Percentiles rank a stretch among this genome's conserved stretches.
Evolutionary conservation across 345 rosid species (phyloP).

Genomic region (Dipteronia dyeriana): DNA sequence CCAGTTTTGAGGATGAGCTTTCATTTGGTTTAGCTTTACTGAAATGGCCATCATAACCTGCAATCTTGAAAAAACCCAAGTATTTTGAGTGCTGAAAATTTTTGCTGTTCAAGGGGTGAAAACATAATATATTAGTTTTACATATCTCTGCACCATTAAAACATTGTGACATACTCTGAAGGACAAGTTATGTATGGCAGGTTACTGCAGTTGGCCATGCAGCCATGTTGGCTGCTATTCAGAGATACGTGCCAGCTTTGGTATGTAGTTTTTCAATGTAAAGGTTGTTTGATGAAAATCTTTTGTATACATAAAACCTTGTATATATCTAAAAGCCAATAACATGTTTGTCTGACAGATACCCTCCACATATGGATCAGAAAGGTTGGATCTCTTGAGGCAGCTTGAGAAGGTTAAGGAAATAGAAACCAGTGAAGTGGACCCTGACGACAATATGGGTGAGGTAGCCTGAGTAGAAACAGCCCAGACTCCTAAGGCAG

Average conservation of each 20-base stretch:
- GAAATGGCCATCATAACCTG: neutral
- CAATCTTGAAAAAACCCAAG: neutral
- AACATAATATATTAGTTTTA: neutral
- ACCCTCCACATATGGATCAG: slow-evolving; percentile 92
- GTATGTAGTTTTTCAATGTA: slow-evolving; percentile 37
- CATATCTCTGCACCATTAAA: neutral
- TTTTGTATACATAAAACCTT: neutral
- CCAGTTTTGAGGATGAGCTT: neutral
- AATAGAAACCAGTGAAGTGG: slow-evolving; percentile 53
- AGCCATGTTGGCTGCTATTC: slow-evolving; percentile 95
- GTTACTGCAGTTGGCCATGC: slow-evolving; percentile 98
- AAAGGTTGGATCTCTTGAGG: slow-evolving; percentile 86
- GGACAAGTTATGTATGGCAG: slow-evolving; percentile 36
- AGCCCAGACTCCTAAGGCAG: slow-evolving; percentile 22
- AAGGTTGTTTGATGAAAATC: slow-evolving; percentile 7
- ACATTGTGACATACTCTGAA: neutral
- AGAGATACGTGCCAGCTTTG: slow-evolving; percentile 85
- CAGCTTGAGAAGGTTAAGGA: slow-evolving; percentile 89
- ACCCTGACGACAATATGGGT: slow-evolving; percentile 50
- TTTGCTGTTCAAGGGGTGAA: neutral
- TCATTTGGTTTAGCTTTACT: neutral
- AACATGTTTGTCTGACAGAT: slow-evolving; percentile 51
- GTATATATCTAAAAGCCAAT: slow-evolving; percentile 14
- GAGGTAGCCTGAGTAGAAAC: slow-evolving; percentile 44
- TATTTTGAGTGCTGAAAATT: neutral